A percentile compares a stretch with the other conserved stretches of the same genome.
Evolutionary conservation across 306 rosid species (phyloP).

Genomic region (Corylus heterophylla): DNA sequence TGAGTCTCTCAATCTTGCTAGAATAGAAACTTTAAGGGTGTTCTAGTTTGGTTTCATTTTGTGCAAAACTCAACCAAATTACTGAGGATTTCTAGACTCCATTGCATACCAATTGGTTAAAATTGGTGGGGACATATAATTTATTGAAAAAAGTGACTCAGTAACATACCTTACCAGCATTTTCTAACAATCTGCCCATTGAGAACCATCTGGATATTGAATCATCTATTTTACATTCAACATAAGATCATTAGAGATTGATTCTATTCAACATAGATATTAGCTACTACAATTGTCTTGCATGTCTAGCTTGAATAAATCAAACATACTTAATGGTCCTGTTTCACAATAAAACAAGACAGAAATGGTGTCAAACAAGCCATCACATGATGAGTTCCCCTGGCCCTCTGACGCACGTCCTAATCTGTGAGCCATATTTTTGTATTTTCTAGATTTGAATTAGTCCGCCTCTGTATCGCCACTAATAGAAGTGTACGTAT

Average conservation of each 20-base stretch:
- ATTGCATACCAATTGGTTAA: too few species aligned
- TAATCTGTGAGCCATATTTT: background rate
- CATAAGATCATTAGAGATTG: background rate
- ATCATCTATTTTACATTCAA: background rate
- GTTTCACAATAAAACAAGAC: background rate
- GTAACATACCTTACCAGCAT: too few species aligned
- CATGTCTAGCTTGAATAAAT: too few species aligned
- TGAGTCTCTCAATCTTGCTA: too few species aligned
- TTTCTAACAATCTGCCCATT: background rate
- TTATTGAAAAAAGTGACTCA: too few species aligned
- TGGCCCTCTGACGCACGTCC: background rate
- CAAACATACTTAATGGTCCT: background rate
- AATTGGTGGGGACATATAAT: too few species aligned
- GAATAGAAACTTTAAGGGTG: too few species aligned
- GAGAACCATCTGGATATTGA: background rate
- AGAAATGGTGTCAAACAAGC: background rate
- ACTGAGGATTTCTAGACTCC: too few species aligned
- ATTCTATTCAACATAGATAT: too few species aligned
- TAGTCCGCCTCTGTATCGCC: background rate
- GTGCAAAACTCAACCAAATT: too few species aligned
- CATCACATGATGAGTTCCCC: constrained; percentile 7
- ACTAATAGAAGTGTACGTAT: background rate
- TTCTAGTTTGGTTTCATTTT: too few species aligned
- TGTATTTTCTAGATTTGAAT: background rate
- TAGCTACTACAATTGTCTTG: too few species aligned